Evolutionary conservation across 306 rosid species (phyloP), one percentile per base, ranked within the genome.

Genomic region (Purshia tridentata): DNA sequence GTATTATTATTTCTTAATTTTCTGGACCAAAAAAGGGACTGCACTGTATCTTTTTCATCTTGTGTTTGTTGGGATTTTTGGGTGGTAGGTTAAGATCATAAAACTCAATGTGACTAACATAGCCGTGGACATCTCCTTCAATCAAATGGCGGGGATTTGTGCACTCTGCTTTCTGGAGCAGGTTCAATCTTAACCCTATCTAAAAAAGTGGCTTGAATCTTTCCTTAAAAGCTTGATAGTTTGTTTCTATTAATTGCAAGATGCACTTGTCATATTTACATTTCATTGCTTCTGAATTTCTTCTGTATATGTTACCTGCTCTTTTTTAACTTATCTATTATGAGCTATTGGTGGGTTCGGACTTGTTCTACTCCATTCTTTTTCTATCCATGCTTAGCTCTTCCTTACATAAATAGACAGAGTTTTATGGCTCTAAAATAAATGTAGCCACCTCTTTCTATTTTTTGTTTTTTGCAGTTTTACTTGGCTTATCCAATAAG

Each of bases 101-200:
- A 90, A 90, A 62, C 88, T 88, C 78, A 83, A 77, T 0, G 88
- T 88, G 76, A 86, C 82, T 70, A 67, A 73, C 69, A 77, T 85
- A 47, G 83, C 88, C 16, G 82, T 88, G 40, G 96, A 90, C 74
- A 86, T 90, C 20, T 88, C 96, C 7, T 90, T 90, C 75, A 90
- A 90, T 66, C 96, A 90, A 77, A 60, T 80, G 66, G 83, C 91
- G 7, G 96, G 96, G 51, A 85, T 90, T 46, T 77, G 59, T 72
- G 83, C 91, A 61, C 66, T 90, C 5, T 77, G 66, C 77, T 90
- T 90, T 81, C 65, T 90, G 65, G 96, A 90, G 78, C 84, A 86
- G 92, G 96, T 90, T 73, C 63, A 56, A 29, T 70, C n/a, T 48
- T 51, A 20, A 37, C 56, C 46, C 76, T 59, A 41, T 13, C 19